Base-by-base conservation (phyloP, 495 filamentous ascomycete species). In the Xylaria bambusicola region DNA sequence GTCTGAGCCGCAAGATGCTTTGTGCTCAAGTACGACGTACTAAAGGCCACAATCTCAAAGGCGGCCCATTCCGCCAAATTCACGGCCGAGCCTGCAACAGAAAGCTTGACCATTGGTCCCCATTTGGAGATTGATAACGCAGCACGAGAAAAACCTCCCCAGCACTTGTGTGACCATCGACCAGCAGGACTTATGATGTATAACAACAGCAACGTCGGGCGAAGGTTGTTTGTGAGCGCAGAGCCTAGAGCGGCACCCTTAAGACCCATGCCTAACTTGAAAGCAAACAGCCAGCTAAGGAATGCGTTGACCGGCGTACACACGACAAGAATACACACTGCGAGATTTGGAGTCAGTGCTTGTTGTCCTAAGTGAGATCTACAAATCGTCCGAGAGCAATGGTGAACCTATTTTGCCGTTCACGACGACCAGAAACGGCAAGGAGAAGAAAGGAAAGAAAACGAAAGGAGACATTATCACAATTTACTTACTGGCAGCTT, bases 271-370 rank as follows among this genome's bases (percentile, higher is more conserved):
- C 70, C 63, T 20, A 85, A 65, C 56, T 72, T 66, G 84, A 88
- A 90, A 40, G 90, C 88, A 57, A 92, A 87, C 26, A 87, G 70
- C 82, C 86, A 92, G 67, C 90, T 89, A 73, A 91, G 75, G 15
- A 90, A 75, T 0, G 83, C 87, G 68, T 91, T 91, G 24, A 89
- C 66, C 6, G 88, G 88, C 3, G 88, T 85, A 56, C 86, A 88
- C 52, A 92, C 71, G 6, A 91, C 65, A 27, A 91, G 73, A 7
- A 88, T 82, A 54, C 86, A 85, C 41, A 88, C 74, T 12, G 84
- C 87, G 5, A 44, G 12, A 29, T 17, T 33, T 17, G 1, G 18
- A 6, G 36, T 58, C 18, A 58, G 47, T 36, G 29, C 3, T 12
- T 17, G 3, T 20, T 13, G 12, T 33, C 1, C 18, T n/a, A 18